Base-by-base conservation (phyloP, 2,329 filamentous ascomycete genomes). In the Cyclaneusma minus region DNA sequence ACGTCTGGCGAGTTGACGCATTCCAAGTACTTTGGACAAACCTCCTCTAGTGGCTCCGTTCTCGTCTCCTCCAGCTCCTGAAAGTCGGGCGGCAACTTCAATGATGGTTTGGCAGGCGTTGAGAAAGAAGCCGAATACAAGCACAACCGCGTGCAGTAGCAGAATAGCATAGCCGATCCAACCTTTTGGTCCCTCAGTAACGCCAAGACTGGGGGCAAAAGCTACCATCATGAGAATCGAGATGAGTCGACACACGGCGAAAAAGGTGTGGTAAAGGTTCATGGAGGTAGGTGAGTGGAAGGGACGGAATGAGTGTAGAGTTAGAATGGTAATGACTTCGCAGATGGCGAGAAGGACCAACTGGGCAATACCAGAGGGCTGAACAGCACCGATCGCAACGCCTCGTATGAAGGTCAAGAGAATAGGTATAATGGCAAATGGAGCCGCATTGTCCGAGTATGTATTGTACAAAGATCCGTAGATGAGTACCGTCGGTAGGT, bases 401-500 rank as follows among this genome's bases (percentile, higher is more conserved):
- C 84, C 87, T 17, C 87, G 76, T 31, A 93, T 58, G 44, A 92
- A 73, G 4, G 79, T 92, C 32, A 95, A 60, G 17, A 91, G 58
- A 10, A 93, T 71, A 1, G 87, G 85, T 12, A 94, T 73, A 21
- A 93, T 63, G 5, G 87, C 84, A 50, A 92, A 98, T 0, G 82
- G 74, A 6, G 87, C 82, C 1, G 84, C 83, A 47, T 87, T 80
- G 48, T 98, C 89, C 13, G 81, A 89, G 49, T 92, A 95, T 0
- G 89, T 98, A 53, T 98, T 98, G 53, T 98, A 98, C 6, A 98
- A 60, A 4, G 89, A 83, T 0, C 89, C 89, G 41, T 93, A 95
- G 1, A 83, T 64, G 3, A 98, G 62, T 6, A 95, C 73, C 0
- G 83, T 94, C 5, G 83, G 73, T 25, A 98, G 62, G 43, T 95